Evolutionary conservation across 2,329 filamentous ascomycete species (phyloP), one percentile per base, ranked within the genome.

Genomic region (Penicillium psychrosexuale): DNA sequence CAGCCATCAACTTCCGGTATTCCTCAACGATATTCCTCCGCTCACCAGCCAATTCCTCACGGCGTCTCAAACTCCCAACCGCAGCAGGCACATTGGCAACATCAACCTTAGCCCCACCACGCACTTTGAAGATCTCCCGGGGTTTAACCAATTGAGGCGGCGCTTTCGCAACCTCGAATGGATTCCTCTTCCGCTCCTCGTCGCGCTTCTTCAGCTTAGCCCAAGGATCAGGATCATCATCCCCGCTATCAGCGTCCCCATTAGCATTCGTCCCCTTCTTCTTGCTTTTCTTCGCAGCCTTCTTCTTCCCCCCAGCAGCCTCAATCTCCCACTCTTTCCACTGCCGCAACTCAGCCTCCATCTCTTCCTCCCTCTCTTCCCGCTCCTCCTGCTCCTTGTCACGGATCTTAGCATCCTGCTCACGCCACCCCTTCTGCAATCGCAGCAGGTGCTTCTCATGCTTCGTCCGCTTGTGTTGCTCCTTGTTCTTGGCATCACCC

Each of bases 301-400:
- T 56, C 75, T 63, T 77, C 72, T 67, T 82, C 57, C 78, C 77
- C 51, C 80, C 78, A 44, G 79, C 77, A 8, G 73, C 76, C 53
- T 81, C 82, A 19, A 79, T 76, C n/a, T 83, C 79, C 57, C 85
- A 84, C 42, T 87, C 71, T 58, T 88, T 86, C 62, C 84, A 84
- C 38, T 83, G 76, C 64, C 88, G 85, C 47, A 84, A 74, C 56
- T 86, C 84, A 47, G 89, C 87, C 47, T 79, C 71, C 66, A 82
- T 78, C 51, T 83, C 80, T 43, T 87, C 85, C 51, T 82, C 82
- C 63, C 83, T 78, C 47, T 87, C 86, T 62, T 86, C 86, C 50
- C 82, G 78, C 82, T 89, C 91, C 63, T 93, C 89, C 42, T 88
- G 86, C 69, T 92, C 90, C 61, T 90, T 81, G 67, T 89, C 89